Evolutionary conservation across 2,329 filamentous ascomycete genomes (phyloP).

Genomic region (Exophiala viscosa): DNA sequence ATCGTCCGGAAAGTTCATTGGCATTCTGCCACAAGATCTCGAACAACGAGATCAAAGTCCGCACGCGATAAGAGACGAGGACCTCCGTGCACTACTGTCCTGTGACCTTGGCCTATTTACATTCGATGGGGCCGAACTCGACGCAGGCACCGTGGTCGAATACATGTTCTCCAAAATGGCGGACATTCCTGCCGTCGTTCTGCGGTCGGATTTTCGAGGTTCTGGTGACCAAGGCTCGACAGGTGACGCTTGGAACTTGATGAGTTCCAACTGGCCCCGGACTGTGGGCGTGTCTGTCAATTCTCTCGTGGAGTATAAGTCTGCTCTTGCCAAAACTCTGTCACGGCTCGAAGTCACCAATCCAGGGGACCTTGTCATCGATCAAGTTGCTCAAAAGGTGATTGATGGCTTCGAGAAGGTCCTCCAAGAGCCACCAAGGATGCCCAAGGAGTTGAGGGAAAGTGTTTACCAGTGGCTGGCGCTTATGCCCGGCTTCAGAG

Average conservation of each 20-base stretch:
- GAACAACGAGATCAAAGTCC: constrained; percentile 27
- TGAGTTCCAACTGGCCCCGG: constrained; percentile 28
- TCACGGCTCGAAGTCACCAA: neutral
- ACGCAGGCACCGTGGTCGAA: constrained; percentile 29
- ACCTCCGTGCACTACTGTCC: constrained; percentile 25
- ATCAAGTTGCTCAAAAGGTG: constrained; percentile 21
- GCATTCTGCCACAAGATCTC: constrained; percentile 27
- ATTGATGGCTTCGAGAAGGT: constrained; percentile 26
- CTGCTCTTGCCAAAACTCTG: constrained; percentile 14
- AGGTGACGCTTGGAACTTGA: constrained; percentile 29
- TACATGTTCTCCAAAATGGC: constrained; percentile 30
- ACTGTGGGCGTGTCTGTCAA: constrained; percentile 23
- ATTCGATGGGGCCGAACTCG: constrained; percentile 28
- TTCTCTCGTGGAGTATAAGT: constrained; percentile 26
- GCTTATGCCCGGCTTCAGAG: constrained; percentile 28
- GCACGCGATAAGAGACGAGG: constrained; percentile 28
- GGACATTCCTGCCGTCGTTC: constrained; percentile 28
- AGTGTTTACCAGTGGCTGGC: constrained; percentile 28
- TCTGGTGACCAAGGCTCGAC: constrained; percentile 24
- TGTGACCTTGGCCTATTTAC: constrained; percentile 29
- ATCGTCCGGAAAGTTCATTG: constrained; percentile 25
- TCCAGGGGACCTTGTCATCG: constrained; percentile 19
- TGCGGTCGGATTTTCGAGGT: constrained; percentile 28
- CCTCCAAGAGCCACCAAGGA: constrained; percentile 16
- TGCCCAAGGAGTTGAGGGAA: constrained; percentile 26